Evolutionary conservation across 202 grass and related monocot species (phyloP), one percentile per base, ranked within the genome.

Genomic region (Carex arenaria): DNA sequence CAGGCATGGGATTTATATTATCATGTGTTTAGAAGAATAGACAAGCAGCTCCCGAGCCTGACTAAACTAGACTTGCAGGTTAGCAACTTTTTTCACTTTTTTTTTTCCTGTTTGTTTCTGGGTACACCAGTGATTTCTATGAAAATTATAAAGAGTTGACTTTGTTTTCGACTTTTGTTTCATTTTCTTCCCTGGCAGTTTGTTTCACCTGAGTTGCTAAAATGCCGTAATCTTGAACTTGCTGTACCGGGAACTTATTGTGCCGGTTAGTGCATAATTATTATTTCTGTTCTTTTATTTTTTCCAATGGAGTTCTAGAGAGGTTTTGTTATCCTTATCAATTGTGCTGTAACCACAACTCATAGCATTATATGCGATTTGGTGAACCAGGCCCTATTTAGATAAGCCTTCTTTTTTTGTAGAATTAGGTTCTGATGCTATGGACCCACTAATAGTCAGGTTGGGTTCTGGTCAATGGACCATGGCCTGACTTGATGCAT

Each of bases 1-100:
- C 90, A 98, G 93, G 96, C 93, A 59, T 98, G 96, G 96, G 96
- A 98, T 86, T 86, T 98, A 81, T 98, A 98, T 88, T 98, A 98
- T 83, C 96, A 98, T 92, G 96, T 98, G 84, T 98, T 98, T 70
- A 92, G 91, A 93, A 95, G 96, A 91, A 98, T 98, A 1, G 96
- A 98, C 84, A 98, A 98, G 88, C 96, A 98, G 80, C 96, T 98
- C 81, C 96, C 96, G 19, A 92, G 96, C 86, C 96, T 98, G 72
- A 98, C 93, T 66, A 98, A 91, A 71, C 89, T 95, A 18, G 96
- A 98, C 86, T 89, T 98, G 80, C 93, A 92, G n/a, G 96, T 86
- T 91, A 93, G 93, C 55, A 45, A 34, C 51, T 57, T 76, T 8
- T 13, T n/a, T 19, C 61, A 49, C 68, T 70, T 42, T 12, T 87